Conservation (phyloP, 2,329 filamentous ascomycete species). For the Pyrenophora seminiperda region DNA sequence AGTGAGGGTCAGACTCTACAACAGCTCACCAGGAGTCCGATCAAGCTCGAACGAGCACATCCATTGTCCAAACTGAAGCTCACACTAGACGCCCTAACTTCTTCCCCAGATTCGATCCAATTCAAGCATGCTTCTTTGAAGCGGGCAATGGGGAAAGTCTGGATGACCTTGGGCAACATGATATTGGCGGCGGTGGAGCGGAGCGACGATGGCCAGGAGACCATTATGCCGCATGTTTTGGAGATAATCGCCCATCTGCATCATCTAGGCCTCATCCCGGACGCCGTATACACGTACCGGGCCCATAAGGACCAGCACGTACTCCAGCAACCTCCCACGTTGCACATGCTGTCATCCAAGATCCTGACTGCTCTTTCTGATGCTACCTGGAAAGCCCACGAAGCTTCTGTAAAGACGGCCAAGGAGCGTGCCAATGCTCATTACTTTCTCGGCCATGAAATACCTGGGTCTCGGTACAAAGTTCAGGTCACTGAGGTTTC, state of each 20-base stretch:
- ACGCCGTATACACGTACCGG: slow-evolving; percentile 51
- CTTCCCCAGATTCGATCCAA: slow-evolving; percentile 34
- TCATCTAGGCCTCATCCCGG: slow-evolving; percentile 54
- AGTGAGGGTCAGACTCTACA: slow-evolving; percentile 23
- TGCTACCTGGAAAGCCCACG: slow-evolving; percentile 56
- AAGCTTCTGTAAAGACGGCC: slow-evolving; percentile 40
- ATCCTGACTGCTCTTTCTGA: slow-evolving; percentile 58
- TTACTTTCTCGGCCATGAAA: slow-evolving; percentile 51
- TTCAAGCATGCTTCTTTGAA: slow-evolving; percentile 31
- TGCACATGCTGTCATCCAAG: slow-evolving; percentile 54
- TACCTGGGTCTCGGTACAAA: slow-evolving; percentile 52
- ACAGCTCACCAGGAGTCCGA: slow-evolving; percentile 31
- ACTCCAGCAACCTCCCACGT: slow-evolving; percentile 54
- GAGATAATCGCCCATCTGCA: slow-evolving; percentile 57
- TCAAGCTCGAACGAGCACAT: slow-evolving; percentile 23
- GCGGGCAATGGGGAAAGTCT: slow-evolving; percentile 52
- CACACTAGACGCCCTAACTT: slow-evolving; percentile 33
- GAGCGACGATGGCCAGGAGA: slow-evolving; percentile 19
- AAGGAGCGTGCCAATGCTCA: slow-evolving; percentile 41
- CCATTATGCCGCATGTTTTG: slow-evolving; percentile 52
- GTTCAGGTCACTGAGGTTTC: slow-evolving; percentile 49
- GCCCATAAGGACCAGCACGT: slow-evolving; percentile 43
- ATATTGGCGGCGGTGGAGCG: slow-evolving; percentile 47
- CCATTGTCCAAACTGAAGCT: slow-evolving; percentile 20
- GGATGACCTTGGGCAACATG: slow-evolving; percentile 54